phyloP scores from a whole-genome alignment of 2,329 filamentous ascomycete species.

The Alternaria tenuissima region DNA sequence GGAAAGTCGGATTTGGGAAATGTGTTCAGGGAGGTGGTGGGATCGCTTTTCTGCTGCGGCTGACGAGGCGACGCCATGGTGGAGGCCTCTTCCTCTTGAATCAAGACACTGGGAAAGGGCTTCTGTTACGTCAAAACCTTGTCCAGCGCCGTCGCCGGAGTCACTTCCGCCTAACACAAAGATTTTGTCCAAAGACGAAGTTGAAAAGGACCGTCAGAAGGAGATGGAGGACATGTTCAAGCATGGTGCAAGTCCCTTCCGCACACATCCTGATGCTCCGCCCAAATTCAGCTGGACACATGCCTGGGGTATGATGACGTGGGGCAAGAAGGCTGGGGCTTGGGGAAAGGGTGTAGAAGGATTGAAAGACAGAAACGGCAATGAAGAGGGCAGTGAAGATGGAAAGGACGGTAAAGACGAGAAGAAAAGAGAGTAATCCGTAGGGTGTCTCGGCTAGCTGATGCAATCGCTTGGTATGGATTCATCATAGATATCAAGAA shows the following conservation, averaged over 20 bases:
- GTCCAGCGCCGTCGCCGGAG: not conserved
- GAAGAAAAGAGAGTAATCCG: not conserved
- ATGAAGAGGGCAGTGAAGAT: not conserved
- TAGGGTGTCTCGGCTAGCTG: not conserved
- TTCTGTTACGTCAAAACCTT: not conserved
- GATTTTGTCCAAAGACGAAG: conserved; percentile 26
- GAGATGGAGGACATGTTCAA: conserved; percentile 48
- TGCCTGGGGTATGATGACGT: conserved; percentile 62
- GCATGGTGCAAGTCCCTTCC: conserved; percentile 57
- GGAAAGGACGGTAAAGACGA: not conserved
- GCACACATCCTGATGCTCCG: conserved; percentile 55
- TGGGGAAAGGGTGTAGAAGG: conserved; percentile 62
- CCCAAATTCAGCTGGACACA: conserved; percentile 63
- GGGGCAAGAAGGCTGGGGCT: conserved; percentile 62
- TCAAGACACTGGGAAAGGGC: conserved; percentile 71
- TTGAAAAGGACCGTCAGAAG: conserved; percentile 36
- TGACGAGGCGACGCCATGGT: conserved; percentile 63
- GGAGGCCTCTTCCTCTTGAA: conserved; percentile 70
- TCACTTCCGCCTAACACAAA: conserved; percentile 24
- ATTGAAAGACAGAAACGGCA: conserved; percentile 33
- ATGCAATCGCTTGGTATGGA: not conserved
- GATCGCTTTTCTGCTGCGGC: conserved; percentile 66
- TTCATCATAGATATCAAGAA: not conserved
- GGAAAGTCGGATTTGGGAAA: conserved; percentile 80
- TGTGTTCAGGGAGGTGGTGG: conserved; percentile 79